Evolutionary conservation across 148 eudicot species (phyloP), one percentile per base, ranked within the genome.

Genomic region (Salicornia ramosissima): DNA sequence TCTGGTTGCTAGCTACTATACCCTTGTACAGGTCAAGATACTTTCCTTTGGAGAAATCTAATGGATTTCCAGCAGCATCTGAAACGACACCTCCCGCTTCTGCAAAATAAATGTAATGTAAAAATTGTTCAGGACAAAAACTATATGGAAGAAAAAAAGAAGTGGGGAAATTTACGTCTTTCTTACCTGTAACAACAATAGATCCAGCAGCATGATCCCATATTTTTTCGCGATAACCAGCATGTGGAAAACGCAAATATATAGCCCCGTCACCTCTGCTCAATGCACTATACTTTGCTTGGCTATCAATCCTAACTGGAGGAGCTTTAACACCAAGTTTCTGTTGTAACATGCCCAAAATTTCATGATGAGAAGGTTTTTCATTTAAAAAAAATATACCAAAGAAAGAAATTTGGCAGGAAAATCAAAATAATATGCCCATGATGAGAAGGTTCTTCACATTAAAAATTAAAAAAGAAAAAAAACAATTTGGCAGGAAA

Each of bases 141-240:
- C 2, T 21, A 49, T 15, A 21, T 0, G 1, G 6, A 28, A 21
- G 53, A 31, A 47, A 24, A 40, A 6, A 18, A 34, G 4, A 29
- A 39, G 12, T 14, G 0, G 42, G 16, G 22, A 9, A 53, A 66
- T 28, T 31, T 43, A 71, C 47, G 21, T 21, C 22, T 51, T 31
- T 25, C 54, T 59, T 74, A 90, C 98, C 98, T 74, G 95, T 80
- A 64, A 90, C 95, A 42, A 94, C 98, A 60, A 90, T 84, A 78
- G 80, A 73, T 76, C 98, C 98, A 64, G 98, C 98, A 26, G 98
- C 98, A 77, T 94, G 98, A 74, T 94, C 98, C 98, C 98, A 94
- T 67, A 94, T 94, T 68, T 93, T 94, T 65, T 94, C 98, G 8
- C 96, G 86, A 65, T 94, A 94, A 52, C 98, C 98, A 61, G 91